Conservation (phyloP, 2,329 filamentous ascomycete species). For the Fusarium sp. region DNA sequence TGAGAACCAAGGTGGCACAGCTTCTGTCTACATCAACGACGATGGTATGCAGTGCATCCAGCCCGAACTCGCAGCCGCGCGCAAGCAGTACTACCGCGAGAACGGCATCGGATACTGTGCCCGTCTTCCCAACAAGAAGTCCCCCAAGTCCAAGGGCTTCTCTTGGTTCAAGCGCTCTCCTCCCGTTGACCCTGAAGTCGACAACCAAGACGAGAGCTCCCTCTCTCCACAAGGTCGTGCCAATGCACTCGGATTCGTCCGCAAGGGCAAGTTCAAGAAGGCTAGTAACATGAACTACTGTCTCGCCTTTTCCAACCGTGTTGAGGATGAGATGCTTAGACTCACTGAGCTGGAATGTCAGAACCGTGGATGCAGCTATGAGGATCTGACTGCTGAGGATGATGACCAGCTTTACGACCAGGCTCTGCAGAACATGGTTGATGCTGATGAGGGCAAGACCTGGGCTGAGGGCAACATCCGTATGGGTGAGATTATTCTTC, state of each 20-base stretch:
- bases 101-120: constrained; percentile 68
- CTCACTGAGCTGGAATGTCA: constrained; percentile 37
- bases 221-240: constrained; percentile 39
- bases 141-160: constrained; percentile 29
- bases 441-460: constrained; percentile 62
- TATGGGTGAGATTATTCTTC: constrained; percentile 67
- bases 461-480: constrained; percentile 69
- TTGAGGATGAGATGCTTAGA: constrained; percentile 62
- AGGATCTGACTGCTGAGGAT: constrained; percentile 59
- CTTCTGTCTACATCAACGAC: constrained; percentile 76
- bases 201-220: constrained; percentile 57
- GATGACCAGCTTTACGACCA: constrained; percentile 58
- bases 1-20: constrained; percentile 71
- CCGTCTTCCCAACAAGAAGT: constrained; percentile 58
- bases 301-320: constrained; percentile 63
- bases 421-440: constrained; percentile 58
- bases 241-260: constrained; percentile 61
- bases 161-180: constrained; percentile 54
- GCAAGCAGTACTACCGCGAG: constrained; percentile 67
- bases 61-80: constrained; percentile 58
- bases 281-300: constrained; percentile 77
- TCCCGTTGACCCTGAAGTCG: constrained; percentile 37
- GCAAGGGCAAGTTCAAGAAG: constrained; percentile 72
- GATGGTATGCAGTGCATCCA: constrained; percentile 73
- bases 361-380: constrained; percentile 42